These are phyloP conservation scores for Neurospora hispaniola DNA, from an alignment of 495 filamentous ascomycete genomes.

Conservation along the genomic window DNA sequence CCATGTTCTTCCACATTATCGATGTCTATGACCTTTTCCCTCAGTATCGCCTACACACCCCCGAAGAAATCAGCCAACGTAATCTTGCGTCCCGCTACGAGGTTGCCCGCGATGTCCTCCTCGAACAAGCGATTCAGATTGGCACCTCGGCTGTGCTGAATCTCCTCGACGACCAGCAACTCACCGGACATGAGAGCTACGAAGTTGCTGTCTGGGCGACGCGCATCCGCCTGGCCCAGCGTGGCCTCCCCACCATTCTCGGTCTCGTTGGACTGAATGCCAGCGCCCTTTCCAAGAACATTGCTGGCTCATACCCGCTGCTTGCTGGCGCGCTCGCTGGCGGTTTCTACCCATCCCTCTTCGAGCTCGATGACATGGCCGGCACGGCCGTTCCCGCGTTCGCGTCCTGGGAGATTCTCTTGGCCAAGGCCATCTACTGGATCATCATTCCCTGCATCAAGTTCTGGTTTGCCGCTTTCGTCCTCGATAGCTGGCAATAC, in stretches of 20 bases:
- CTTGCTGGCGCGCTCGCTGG: constrained; percentile 61
- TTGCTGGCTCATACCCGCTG: constrained; percentile 46
- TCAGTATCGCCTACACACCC: constrained; percentile 84
- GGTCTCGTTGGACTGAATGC: constrained; percentile 48
- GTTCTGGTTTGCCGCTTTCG: constrained; percentile 55
- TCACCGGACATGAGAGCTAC: constrained; percentile 65
- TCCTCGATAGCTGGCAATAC: constrained; percentile 95
- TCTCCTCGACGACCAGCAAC: constrained; percentile 53
- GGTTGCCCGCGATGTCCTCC: constrained; percentile 73
- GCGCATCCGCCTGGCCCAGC: constrained; percentile 59
- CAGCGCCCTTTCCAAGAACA: constrained; percentile 41
- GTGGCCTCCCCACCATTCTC: constrained; percentile 50
- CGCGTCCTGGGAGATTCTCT: constrained; percentile 64
- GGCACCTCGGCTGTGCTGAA: constrained; percentile 49
- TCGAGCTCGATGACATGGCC: constrained; percentile 32
- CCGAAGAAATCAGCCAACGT: constrained; percentile 72
- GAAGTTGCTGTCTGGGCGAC: constrained; percentile 76
- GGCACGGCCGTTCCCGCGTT: constrained; percentile 39
- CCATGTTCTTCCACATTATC: constrained; percentile 76
- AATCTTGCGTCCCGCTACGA: constrained; percentile 78
- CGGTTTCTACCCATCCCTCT: constrained; percentile 56
- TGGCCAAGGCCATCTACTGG: constrained; percentile 71
- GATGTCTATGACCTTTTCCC: constrained; percentile 74
- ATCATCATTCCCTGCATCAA: constrained; percentile 64
- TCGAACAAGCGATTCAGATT: constrained; percentile 85